Evolutionary conservation across 805 yeast species (phyloP), one percentile per base, ranked within the genome.

Genomic region (Candida piceae): DNA sequence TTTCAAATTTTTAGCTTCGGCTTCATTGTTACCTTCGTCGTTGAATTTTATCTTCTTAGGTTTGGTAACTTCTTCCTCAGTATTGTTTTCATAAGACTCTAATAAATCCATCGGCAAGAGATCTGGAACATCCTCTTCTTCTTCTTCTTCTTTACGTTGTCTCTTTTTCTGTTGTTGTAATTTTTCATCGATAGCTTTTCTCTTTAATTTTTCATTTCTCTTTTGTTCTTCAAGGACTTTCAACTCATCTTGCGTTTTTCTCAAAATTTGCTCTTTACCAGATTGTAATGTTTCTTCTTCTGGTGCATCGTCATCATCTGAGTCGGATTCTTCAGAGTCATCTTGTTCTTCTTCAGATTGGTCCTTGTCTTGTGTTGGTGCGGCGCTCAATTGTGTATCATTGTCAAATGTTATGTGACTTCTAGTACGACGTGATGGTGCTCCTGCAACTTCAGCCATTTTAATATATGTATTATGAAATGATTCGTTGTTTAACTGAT

Each of bases 261-360:
- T 34, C 20, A 31, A 17, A 11, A 43, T 32, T 8, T 33, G 19
- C 22, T 34, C 33, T 27, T 44, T 46, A 9, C 44, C 53, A 3
- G 49, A 16, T 8, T 34, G 34, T 10, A 55, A 29, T 5, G 52
- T 34, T 34, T 69, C 76, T 45, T 72, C 78, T 39, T 71, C 76
- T 35, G 79, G 78, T 1, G 78, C 76, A 16, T 69, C 76, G 38
- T 63, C 70, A 40, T 63, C 69, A 50, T 46, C 42, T 25, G 38
- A 38, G 11, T 41, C 40, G 15, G 39, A 36, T n/a, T 33, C 35
- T 38, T n/a, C n/a, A n/a, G n/a, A n/a, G n/a, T n/a, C n/a, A n/a
- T n/a, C n/a, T n/a, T n/a, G n/a, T n/a, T n/a, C n/a, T n/a, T n/a
- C n/a, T n/a, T n/a, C n/a, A n/a, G n/a, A n/a, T n/a, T n/a, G n/a